Conservation (phyloP, 352 stramenopile species). For the Phytophthora aleatoria region DNA sequence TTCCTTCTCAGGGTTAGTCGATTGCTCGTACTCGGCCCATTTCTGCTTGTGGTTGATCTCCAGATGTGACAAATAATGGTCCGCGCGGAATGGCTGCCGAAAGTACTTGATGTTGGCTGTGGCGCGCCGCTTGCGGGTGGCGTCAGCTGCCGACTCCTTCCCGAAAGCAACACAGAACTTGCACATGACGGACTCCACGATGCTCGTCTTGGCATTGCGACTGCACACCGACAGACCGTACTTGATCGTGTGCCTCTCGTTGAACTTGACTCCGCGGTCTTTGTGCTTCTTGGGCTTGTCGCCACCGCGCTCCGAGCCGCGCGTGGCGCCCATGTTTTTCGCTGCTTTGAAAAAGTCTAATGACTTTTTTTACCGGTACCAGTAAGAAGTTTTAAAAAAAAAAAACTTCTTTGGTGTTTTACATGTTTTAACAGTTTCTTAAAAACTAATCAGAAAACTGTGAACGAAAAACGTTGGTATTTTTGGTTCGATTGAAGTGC, state of each 20-base stretch:
- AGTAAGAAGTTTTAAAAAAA: no score
- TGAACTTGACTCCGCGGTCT: constrained; percentile 68
- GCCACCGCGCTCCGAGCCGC: constrained; percentile 18
- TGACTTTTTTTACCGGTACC: neutral
- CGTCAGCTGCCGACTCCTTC: constrained; percentile 55
- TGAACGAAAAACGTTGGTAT: neutral
- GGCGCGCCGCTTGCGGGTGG: constrained; percentile 62
- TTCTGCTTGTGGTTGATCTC: constrained; percentile 75
- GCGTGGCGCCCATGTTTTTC: constrained; percentile 31
- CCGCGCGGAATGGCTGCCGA: constrained; percentile 62
- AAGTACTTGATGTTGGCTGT: constrained; percentile 83
- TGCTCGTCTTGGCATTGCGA: constrained; percentile 50
- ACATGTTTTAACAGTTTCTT: no score
- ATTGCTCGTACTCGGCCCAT: constrained; percentile 65
- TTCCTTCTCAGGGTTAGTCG: constrained; percentile 57
- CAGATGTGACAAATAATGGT: constrained; percentile 72
- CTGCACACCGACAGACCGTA: constrained; percentile 71
- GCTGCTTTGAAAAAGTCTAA: neutral
- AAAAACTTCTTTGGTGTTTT: no score
- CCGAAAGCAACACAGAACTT: constrained; percentile 79
- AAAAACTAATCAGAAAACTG: no score
- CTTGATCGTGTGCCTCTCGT: constrained; percentile 72
- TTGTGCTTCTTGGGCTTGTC: constrained; percentile 56
- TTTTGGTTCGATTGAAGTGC: constrained; percentile 11
- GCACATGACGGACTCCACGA: constrained; percentile 74